Evolutionary conservation across 768 basidiomycete genomes (phyloP).

Genomic region (Epithele typhae): DNA sequence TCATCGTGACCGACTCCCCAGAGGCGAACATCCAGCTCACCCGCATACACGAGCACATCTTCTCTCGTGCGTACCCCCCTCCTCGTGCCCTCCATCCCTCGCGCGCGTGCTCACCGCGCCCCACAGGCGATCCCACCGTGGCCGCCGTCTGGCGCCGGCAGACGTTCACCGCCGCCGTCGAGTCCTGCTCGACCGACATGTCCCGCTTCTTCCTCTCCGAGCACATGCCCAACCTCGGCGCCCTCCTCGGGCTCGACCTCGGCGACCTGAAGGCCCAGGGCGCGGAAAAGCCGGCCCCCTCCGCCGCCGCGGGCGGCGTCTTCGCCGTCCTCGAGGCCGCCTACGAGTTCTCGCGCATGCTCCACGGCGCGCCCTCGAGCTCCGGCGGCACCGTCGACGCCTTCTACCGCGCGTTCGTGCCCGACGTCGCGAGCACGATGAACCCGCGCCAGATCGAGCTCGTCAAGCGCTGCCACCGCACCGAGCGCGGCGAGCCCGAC

Average conservation of each 20-base stretch:
- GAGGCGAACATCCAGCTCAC: constrained; percentile 84
- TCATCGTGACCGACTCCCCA: constrained; percentile 80
- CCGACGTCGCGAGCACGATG: constrained; percentile 73
- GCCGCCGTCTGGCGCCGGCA: constrained; percentile 88
- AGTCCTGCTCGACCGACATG: constrained; percentile 70
- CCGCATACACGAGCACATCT: constrained; percentile 85
- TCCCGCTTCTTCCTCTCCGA: constrained; percentile 62
- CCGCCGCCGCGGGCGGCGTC: constrained; percentile 31
- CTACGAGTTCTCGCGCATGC: constrained; percentile 80
- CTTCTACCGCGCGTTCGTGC: constrained; percentile 85
- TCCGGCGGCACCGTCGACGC: constrained; percentile 52
- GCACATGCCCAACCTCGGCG: constrained; percentile 62
- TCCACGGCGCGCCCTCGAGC: constrained; percentile 63
- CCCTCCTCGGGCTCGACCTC: constrained; percentile 40
- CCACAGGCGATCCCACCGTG: constrained; percentile 77
- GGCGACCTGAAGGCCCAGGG: too few species aligned
- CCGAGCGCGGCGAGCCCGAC: constrained; percentile 69
- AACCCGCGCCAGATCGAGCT: constrained; percentile 79
- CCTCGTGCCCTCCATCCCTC: background rate
- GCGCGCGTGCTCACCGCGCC: background rate
- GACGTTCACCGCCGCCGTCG: constrained; percentile 85
- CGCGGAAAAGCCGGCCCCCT: constrained; percentile 2
- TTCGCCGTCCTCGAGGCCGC: constrained; percentile 65
- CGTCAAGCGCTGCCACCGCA: constrained; percentile 74
- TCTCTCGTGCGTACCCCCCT: constrained; percentile 56